Conservation (phyloP, 805 yeast genomes). For the Torulaspora franciscae region DNA sequence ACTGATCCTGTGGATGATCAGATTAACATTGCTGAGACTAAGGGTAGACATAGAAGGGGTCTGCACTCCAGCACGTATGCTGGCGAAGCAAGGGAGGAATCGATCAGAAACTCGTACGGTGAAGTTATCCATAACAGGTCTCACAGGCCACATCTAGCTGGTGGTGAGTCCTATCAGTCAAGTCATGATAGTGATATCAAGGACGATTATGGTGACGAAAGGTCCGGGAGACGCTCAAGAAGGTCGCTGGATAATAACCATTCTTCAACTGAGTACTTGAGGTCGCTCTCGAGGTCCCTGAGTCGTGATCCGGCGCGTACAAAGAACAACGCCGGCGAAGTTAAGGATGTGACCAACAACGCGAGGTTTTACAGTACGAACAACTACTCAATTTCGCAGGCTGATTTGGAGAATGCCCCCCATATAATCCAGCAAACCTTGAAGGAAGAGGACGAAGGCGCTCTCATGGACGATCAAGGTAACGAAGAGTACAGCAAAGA, state of each 20-base stretch:
- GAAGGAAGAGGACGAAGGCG: conserved; percentile 22
- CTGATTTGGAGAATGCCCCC: conserved; percentile 28
- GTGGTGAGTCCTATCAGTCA: conserved; percentile 72
- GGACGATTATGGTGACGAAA: conserved; percentile 13
- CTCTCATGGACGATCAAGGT: conserved; percentile 23
- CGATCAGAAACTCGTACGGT: conserved; percentile 32
- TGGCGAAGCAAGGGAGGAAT: conserved; percentile 8
- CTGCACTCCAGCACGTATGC: background rate
- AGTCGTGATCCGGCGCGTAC: conserved; percentile 24
- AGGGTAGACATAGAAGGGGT: conserved; percentile 1
- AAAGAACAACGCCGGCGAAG: conserved; percentile 6
- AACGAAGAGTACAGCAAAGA: conserved; percentile 19
- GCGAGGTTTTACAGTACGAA: conserved; percentile 24
- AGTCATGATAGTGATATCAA: conserved; percentile 40
- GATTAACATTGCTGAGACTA: conserved; percentile 12
- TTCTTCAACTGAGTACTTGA: conserved; percentile 45
- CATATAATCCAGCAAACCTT: conserved; percentile 22
- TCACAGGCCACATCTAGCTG: conserved; percentile 59
- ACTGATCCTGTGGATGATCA: conserved; percentile 28
- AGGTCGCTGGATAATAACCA: conserved; percentile 25
- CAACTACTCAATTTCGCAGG: conserved; percentile 30
- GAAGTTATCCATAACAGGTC: conserved; percentile 27
- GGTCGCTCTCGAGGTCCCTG: conserved; percentile 41
- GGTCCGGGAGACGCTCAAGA: conserved; percentile 27
- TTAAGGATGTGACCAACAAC: conserved; percentile 11